Base-by-base conservation (phyloP, 257 asterid species). In the Anisodus acutangulus region DNA sequence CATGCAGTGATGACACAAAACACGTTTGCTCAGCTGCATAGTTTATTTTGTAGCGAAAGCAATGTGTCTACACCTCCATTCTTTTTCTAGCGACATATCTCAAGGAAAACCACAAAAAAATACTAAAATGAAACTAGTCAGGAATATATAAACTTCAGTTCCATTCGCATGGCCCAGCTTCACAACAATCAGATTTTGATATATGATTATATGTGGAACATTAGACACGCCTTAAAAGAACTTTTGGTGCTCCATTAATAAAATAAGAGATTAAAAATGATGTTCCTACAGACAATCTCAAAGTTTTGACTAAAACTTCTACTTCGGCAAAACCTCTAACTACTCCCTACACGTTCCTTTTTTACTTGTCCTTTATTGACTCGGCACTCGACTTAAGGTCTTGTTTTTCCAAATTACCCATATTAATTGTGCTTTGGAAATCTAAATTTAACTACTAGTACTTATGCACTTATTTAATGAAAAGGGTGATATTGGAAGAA, bases 251-350 rank as follows among this genome's bases (percentile, higher is more conserved):
- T 70, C 55, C 55, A 41, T 2, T 58, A 16, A 16, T 59, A 17
- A 31, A 31, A 17, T 16, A 59, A 59, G 31, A 59, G 22, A 59
- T 59, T 9, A 59, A 70, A 70, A 70, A 17, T 41, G 35, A 41
- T 69, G 78, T 41, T 69, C 78, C 78, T 41, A 41, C 53, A 68
- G 74, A 69, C 35, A 70, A 70, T 43, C 35, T 70, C 79, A 70
- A 49, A 70, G 79, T 41, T 17, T 70, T 9, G 79, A 70, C 78
- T 55, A 55, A 13, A 55, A 55, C 16, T 55, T 55, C 60, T 55
- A 55, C 60, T 55, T 55, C 12, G 12, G 12, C 55, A 70, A 70
- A 43, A 70, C 55, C 16, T 70, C 55, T 17, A 70, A 45, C 49
- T 39, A 31, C 35, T 31, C 35, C 35, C 35, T 22, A 22, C 26